phyloP scores from a whole-genome alignment of 2,329 filamentous ascomycete genomes.

The Chaetomium olivaceum region DNA sequence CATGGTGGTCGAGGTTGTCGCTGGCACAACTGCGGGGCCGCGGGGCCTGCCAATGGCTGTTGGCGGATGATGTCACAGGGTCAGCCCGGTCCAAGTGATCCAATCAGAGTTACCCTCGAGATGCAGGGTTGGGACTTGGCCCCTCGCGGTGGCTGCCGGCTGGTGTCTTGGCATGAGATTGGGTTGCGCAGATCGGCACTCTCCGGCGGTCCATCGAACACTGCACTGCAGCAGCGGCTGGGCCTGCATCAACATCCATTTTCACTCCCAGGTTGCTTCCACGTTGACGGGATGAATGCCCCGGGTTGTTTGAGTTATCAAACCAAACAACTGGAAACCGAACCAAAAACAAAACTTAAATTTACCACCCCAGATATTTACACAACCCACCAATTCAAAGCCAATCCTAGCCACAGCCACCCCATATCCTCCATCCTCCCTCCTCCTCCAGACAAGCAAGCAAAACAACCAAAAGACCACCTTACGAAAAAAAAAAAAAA shows the following conservation, averaged over 20 bases:
- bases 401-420: no score
- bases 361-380: background rate
- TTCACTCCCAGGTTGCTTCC: no score
- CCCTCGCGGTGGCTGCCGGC: constrained; percentile 6
- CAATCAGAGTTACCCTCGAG: constrained; percentile 7
- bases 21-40: constrained; percentile 13
- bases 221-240: background rate
- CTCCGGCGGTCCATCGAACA: constrained; percentile 2
- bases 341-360: background rate
- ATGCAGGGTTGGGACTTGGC: constrained; percentile 3
- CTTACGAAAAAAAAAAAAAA: background rate
- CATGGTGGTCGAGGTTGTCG: constrained; percentile 12
- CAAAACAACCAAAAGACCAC: no score
- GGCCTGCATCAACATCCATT: background rate
- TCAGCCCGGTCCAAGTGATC: constrained; percentile 7
- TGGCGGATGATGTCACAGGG: constrained; percentile 33
- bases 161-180: constrained; percentile 14
- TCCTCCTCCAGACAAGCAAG: background rate
- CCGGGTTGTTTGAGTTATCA: no score
- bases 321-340: background rate
- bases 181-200: constrained; percentile 21
- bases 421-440: background rate
- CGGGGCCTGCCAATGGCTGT: constrained; percentile 25
- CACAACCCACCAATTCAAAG: background rate
- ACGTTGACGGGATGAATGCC: no score